Evolutionary conservation across 192 early-diverging fungal species (phyloP), one percentile per base, ranked within the genome.

Genomic region (Entomortierella beljakovae): DNA sequence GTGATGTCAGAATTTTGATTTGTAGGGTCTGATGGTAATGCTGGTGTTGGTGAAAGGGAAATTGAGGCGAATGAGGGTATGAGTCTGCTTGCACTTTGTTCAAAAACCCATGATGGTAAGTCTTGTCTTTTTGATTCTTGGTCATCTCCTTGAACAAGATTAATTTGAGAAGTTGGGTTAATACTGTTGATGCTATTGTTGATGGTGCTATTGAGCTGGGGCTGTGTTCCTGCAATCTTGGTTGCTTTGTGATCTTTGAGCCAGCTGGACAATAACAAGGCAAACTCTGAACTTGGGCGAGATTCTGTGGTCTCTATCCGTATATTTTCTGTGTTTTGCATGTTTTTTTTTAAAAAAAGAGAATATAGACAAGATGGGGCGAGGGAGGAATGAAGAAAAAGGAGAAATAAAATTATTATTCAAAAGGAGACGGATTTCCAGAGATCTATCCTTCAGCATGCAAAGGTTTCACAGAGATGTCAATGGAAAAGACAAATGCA

Each of bases 61-160:
- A 49, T 28, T 33, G 4, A 26, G 26, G 18, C 20, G 57, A 50
- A 20, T 20, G 42, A 51, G 46, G 23, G 34, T n/a, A n/a, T n/a
- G n/a, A n/a, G n/a, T n/a, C n/a, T n/a, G n/a, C n/a, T n/a, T n/a
- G n/a, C n/a, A n/a, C n/a, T n/a, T n/a, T n/a, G 43, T 11, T 59
- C 68, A 61, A 61, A 62, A 42, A 62, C 71, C 71, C 71, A 73
- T 29, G 61, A 31, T 25, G 69, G 69, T 42, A 71, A 15, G 7
- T 54, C 23, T 33, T 64, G 43, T 46, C 3, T 11, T 46, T 54
- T 34, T 66, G 31, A 7, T 56, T 16, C 18, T 10, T 32, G 20
- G n/a, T 11, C 34, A 43, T n/a, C n/a, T n/a, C n/a, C n/a, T n/a
- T n/a, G n/a, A n/a, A n/a, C n/a, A n/a, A n/a, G n/a, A n/a, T n/a